phyloP scores from a whole-genome alignment of 2,329 filamentous ascomycete species.

The Cordyceps fumosorosea region DNA sequence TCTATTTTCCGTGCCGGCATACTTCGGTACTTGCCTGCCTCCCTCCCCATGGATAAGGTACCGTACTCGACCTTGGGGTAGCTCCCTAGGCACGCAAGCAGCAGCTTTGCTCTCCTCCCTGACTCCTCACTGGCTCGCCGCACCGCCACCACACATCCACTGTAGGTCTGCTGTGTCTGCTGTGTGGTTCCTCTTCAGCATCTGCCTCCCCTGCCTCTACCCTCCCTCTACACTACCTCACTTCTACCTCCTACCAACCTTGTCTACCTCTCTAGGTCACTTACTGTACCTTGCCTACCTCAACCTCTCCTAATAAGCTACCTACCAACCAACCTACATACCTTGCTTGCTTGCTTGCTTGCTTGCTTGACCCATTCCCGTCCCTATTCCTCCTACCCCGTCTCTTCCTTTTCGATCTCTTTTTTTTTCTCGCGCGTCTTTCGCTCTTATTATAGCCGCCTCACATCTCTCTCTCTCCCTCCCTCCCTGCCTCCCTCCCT shows the following conservation, averaged over 20 bases:
- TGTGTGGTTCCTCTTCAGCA: no score
- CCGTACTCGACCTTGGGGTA: not conserved
- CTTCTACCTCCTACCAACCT: not conserved
- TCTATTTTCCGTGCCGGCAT: no score
- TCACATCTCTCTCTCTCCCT: not conserved
- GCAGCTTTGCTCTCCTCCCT: not conserved
- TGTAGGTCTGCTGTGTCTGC: not conserved
- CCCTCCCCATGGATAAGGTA: not conserved
- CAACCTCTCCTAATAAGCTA: not conserved
- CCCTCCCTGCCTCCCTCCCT: no score
- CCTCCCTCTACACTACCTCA: no score
- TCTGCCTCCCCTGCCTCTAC: no score
- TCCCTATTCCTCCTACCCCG: not conserved
- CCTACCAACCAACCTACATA: not conserved
- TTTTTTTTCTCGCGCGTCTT: not conserved
- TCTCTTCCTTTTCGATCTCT: not conserved
- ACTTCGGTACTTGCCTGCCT: not conserved
- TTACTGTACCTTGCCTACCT: no score
- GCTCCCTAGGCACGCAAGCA: not conserved
- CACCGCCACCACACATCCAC: not conserved
- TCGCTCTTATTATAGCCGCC: constrained; percentile 3
- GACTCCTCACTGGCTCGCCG: not conserved
- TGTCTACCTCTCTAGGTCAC: not conserved
- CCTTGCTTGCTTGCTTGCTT: not conserved
- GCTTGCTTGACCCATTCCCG: not conserved